Base-by-base conservation (phyloP, 305 asterid species). In the Ilex paraguariensis region DNA sequence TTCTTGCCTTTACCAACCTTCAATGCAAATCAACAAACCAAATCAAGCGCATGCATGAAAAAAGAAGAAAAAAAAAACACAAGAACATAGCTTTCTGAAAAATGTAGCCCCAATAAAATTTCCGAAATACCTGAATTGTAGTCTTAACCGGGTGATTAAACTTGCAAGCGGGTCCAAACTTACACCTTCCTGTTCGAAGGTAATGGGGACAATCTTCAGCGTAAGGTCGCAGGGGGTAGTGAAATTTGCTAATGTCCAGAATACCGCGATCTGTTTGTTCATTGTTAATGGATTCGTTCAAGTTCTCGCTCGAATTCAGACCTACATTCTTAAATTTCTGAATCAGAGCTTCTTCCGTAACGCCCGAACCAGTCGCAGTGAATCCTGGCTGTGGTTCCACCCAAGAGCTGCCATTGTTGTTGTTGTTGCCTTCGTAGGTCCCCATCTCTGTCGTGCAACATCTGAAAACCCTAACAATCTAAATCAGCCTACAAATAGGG, bases 141-240 rank as follows among this genome's bases (percentile, higher is more conserved):
- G 39, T 64, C 53, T 15, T 70, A 8, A 57, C 56, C 1, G 79
- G 82, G 57, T 77, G 82, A 67, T 67, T 77, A 67, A 51, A 67
- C 65, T 62, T 64, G 71, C 77, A 77, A 31, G n/a, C 40, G 51
- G 36, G 31, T 31, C 75, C 79, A 64, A 61, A 77, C 56, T 67
- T 67, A 73, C 82, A 77, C 33, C 62, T 42, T 13, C 82, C 79
- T 21, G 72, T 77, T 46, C 71, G 72, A 10, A 73, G 32, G 72
- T 66, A 77, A 64, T 61, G 61, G 36, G 70, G 44, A 64, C 82
- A 73, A 44, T 77, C 79, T 3, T 59, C 75, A 21, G 77, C 77
- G 64, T 73, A 67, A 45, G 82, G 77, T 12, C 79, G 64, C 49
- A 77, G 68, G 54, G 82, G 79, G 33, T 21, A 21, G 28, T 21